Conservation (phyloP, 805 yeast species). For the Candida anglica region DNA sequence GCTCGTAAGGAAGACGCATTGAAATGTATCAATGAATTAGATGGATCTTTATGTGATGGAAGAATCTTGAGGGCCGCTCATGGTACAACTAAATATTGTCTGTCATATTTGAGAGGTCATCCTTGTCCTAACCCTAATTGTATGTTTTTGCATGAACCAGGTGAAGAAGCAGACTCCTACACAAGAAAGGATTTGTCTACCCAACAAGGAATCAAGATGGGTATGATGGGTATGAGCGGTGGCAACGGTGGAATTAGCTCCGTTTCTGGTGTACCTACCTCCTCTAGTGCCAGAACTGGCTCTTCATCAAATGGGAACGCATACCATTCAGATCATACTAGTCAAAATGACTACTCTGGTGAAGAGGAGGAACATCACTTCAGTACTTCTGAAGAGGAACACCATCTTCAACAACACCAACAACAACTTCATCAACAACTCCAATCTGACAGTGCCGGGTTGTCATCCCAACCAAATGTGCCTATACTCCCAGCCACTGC, state of each 20-base stretch:
- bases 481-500: slow-evolving; percentile 68
- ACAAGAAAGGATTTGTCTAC: slow-evolving; percentile 85
- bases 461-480: slow-evolving; percentile 7
- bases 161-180: slow-evolving; percentile 97
- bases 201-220: slow-evolving; percentile 62
- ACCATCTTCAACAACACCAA: no score
- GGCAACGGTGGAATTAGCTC: slow-evolving; percentile 13
- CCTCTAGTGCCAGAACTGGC: slow-evolving; percentile 18
- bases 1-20: slow-evolving; percentile 93
- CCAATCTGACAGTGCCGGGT: slow-evolving; percentile 1
- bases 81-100: slow-evolving; percentile 97
- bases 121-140: slow-evolving; percentile 98
- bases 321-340: slow-evolving; percentile 8
- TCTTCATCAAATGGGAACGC: slow-evolving; percentile 17
- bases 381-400: slow-evolving; percentile 11
- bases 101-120: slow-evolving; percentile 91
- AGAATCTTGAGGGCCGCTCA: slow-evolving; percentile 88
- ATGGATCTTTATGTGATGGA: slow-evolving; percentile 92
- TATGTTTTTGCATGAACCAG: slow-evolving; percentile 98
- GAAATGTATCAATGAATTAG: slow-evolving; percentile 84
- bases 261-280: no score
- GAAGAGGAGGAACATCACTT: slow-evolving; percentile 10
- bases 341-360: slow-evolving; percentile 13
- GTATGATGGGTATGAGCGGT: slow-evolving; percentile 33
- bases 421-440: no score